Base-by-base conservation (phyloP, 257 asterid genomes). In the Solanum chmielewskii region DNA sequence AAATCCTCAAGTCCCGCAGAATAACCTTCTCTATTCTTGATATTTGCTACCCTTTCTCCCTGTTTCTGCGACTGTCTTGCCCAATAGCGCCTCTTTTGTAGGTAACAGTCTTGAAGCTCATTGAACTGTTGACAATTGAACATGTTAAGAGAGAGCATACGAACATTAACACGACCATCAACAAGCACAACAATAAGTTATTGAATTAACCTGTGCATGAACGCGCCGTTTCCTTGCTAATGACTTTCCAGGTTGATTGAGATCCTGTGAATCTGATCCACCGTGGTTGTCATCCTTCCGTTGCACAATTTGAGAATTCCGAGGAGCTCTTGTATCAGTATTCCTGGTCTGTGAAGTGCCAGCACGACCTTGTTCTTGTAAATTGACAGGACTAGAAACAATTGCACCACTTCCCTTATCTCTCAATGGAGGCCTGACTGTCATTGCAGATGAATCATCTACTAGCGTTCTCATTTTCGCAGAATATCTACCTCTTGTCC, bases 31-130 rank as follows among this genome's bases (percentile, higher is more conserved):
- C 92, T 91, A 44, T 86, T 87, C 88, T 85, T 81, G 87, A 90
- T 76, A 87, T 44, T 89, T 59, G 90, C 83, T 80, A 85, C 91
- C 39, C 70, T 88, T 73, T 90, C 95, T 81, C 89, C 92, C 88
- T 88, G 92, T 86, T 92, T 93, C 33, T 87, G 90, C n/a, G 75
- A 80, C 69, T 86, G 91, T 90, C 88, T 92, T 1, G 89, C 95
- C 94, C 93, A 93, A 86, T 81, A 88, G 37, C 95, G 91, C 82
- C 96, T 90, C 87, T 90, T 95, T 91, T 95, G 98, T 90, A 95
- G 87, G 90, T 95, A 95, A 88, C 96, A 94, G 37, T 93, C 97
- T 93, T 94, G 98, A 25, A 95, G 97, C 87, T 94, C 97, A 70
- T 89, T 91, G 89, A 95, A 93, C 98, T 94, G 95, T 78, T 78